Evolutionary conservation across 495 filamentous ascomycete species (phyloP), one percentile per base, ranked within the genome.

Genomic region (Talaromyces wortmannii): DNA sequence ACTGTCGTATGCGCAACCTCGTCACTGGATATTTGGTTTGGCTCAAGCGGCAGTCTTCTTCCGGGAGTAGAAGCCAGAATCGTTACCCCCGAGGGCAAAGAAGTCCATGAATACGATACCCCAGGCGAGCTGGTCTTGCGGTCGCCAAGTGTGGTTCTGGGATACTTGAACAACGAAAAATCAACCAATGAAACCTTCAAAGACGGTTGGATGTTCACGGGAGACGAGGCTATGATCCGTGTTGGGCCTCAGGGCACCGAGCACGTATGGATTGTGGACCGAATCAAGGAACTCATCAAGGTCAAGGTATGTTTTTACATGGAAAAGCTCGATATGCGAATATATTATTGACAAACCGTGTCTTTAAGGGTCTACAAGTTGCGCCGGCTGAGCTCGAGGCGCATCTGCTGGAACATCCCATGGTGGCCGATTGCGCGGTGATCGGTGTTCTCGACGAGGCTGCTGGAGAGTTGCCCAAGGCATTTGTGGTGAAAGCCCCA

Each of bases 221-320:
- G 91, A 18, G 91, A 96, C 61, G 90, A 95, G 63, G 91, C 85
- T 0, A 76, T 91, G 10, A 70, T 95, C 18, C 74, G 78, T 13
- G 77, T 81, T 64, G 68, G 80, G 13, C 80, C 86, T 0, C 69
- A 73, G 6, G 86, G 85, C 7, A 70, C 85, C 49, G 89, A 95
- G 66, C 91, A 96, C 63, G 59, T 95, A 33, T 84, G 85, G 59
- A 88, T 96, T 44, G 87, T 91, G 3, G 91, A 96, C 64, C 82
- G 91, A 2, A 85, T 96, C 62, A 96, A 96, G 76, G 91, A 96
- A 69, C 73, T 96, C 52, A 95, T 96, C 73, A 96, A 96, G 70
- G 87, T 91, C 61, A 95, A 95, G 82, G 89, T 90, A 68, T 43
- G 78, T 61, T 31, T 31, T 7, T 33, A 12, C 0, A 40, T n/a